Base-by-base conservation (phyloP, 805 yeast genomes). In the Schizosaccharomyces osmophilus region DNA sequence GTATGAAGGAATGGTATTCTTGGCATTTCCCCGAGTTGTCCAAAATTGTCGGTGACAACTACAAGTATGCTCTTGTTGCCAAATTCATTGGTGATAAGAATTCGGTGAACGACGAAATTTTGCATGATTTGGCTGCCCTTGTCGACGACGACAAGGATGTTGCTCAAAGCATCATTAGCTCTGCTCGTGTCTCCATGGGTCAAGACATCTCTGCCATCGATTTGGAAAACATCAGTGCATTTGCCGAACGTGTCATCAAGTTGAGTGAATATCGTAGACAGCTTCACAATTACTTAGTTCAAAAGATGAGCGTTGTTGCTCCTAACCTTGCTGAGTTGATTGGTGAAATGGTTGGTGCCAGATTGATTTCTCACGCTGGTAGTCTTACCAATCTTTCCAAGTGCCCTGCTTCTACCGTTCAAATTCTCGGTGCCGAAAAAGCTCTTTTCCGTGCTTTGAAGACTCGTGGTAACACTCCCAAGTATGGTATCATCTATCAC, bases 11-110 rank as follows among this genome's bases (percentile, higher is more conserved):
- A 76, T 88, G 97, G 97, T 88, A 88, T 76, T 95, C 95, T 69
- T 88, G 97, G 97, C 97, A 88, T 73, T 88, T 93, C 83, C 97
- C 97, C 63, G 97, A 88, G 77, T 81, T 88, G 75, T 93, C 94
- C 68, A 86, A 85, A 75, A 80, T 89, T 69, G 94, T 86, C 61
- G 82, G 87, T 67, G 96, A 89, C 74, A 88, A 87, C 79, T 85
- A 85, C 77, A 76, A 78, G 65, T 89, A 79, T 73, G 95, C 97
- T 67, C 82, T 79, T 72, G 79, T 90, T 65, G 86, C 87, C 64
- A 75, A 87, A 65, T 78, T 79, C 75, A 87, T 93, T 72, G 81
- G 82, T 75, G 95, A 93, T 77, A 93, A 93, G 78, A 78, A 88
- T 62, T 79, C 86, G 62, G 77, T 93, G 68, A 78, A 79, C 65